Conservation (phyloP, 345 rosid genomes). For the Rubroshorea leprosula region DNA sequence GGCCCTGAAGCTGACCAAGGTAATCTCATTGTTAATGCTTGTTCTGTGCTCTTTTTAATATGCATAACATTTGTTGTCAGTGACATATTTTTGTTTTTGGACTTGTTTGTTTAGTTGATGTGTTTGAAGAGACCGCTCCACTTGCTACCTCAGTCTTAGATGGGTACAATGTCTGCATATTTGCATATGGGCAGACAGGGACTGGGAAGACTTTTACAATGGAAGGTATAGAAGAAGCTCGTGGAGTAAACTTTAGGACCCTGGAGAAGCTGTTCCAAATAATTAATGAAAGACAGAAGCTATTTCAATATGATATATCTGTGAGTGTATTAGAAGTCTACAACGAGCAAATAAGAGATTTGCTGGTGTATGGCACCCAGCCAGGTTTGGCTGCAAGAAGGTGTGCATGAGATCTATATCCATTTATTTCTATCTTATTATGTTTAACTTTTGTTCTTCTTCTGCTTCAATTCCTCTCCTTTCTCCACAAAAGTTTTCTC, state of each 20-base stretch:
- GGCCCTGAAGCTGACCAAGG: conserved; percentile 89
- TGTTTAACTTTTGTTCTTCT: too few species aligned
- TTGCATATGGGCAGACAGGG: conserved; percentile 97
- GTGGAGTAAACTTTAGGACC: conserved; percentile 93
- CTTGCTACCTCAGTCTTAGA: conserved; percentile 87
- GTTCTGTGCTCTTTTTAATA: background rate
- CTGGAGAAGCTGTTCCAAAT: conserved; percentile 71
- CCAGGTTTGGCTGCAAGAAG: conserved; percentile 57
- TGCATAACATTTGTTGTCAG: conserved; percentile 4
- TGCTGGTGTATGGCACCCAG: conserved; percentile 58
- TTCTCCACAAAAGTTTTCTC: too few species aligned
- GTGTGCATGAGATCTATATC: conserved; percentile 22
- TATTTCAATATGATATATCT: conserved; percentile 60
- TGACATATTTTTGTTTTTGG: conserved; percentile 3
- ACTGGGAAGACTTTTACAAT: conserved; percentile 90
- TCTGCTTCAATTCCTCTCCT: too few species aligned
- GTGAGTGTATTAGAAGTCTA: conserved; percentile 97
- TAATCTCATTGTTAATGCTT: conserved; percentile 26
- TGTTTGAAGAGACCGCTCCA: conserved; percentile 83
- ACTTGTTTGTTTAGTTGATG: conserved; percentile 50
- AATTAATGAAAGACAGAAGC: conserved; percentile 56
- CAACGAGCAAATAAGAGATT: conserved; percentile 91
- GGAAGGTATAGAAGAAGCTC: conserved; percentile 83
- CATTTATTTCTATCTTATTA: too few species aligned
- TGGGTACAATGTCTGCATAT: conserved; percentile 94